A percentile compares a stretch with the other conserved stretches of the same genome.
Conservation (phyloP, 2,329 filamentous ascomycete genomes). For the Sordariomycetes sp. region DNA sequence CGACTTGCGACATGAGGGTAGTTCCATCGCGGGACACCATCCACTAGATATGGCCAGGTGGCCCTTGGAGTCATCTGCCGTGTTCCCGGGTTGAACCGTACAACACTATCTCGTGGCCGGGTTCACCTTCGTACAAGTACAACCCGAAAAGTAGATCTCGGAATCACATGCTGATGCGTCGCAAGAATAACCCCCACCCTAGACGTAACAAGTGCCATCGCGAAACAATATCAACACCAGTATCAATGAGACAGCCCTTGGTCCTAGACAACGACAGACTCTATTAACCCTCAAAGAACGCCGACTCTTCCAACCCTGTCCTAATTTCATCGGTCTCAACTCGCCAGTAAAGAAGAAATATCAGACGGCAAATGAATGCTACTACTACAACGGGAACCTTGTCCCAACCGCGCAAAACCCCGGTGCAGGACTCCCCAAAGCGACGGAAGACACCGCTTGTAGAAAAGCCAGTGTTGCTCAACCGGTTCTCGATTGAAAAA, state of each 20-base stretch:
- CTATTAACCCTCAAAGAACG: constrained; percentile 3
- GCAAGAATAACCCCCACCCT: no score
- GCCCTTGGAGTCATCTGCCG: no score
- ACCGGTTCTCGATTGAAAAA: neutral
- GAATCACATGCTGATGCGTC: no score
- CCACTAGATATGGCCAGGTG: no score
- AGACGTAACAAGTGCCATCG: no score
- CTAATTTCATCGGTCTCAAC: neutral
- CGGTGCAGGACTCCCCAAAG: neutral
- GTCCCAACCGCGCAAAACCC: constrained; percentile 1
- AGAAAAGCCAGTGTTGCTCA: neutral
- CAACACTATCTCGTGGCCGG: no score
- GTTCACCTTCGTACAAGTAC: no score
- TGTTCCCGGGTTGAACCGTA: no score
- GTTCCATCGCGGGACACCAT: no score
- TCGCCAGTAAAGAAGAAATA: neutral
- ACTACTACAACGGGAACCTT: constrained; percentile 1
- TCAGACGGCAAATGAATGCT: constrained; percentile 3
- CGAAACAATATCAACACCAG: neutral
- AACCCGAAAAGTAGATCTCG: no score
- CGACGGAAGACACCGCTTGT: neutral
- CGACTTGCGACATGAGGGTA: no score
- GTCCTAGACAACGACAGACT: neutral
- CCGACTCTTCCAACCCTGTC: constrained; percentile 1
- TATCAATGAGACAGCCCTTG: neutral